Evolutionary conservation across 2,329 filamentous ascomycete genomes (phyloP).

Genomic region (Pyrenochaeta sp.): DNA sequence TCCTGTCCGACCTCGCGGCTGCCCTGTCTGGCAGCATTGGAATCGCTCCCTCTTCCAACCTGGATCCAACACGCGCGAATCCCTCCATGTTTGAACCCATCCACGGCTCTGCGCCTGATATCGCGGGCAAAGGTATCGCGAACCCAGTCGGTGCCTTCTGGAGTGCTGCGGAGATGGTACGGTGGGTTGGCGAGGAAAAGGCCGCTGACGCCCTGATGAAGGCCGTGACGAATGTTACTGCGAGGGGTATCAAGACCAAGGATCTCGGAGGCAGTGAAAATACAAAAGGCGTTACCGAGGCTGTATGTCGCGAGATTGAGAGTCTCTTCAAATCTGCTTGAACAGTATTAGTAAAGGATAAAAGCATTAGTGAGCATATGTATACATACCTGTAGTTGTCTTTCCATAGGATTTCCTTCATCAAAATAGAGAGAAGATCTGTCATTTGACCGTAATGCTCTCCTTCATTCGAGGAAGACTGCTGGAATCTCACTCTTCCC

Average conservation of each 20-base stretch:
- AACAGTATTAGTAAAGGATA: constrained; percentile 3
- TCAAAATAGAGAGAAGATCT: too few relatives aligned
- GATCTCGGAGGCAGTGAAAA: constrained; percentile 67
- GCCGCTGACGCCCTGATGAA: constrained; percentile 67
- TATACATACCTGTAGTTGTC: constrained; percentile 13
- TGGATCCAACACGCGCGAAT: constrained; percentile 67
- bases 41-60: constrained; percentile 72
- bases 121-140: constrained; percentile 68
- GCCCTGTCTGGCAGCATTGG: constrained; percentile 73
- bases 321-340: constrained; percentile 43
- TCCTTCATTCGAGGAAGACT: constrained; percentile 31
- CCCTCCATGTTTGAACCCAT: constrained; percentile 72
- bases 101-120: constrained; percentile 71
- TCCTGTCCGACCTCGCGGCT: constrained; percentile 72
- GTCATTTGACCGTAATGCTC: too few relatives aligned
- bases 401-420: not conserved
- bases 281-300: constrained; percentile 67
- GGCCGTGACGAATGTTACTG: constrained; percentile 68
- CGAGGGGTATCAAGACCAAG: constrained; percentile 62
- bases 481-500: constrained; percentile 34
- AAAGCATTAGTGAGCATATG: not conserved
- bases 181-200: constrained; percentile 67
- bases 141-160: constrained; percentile 74
- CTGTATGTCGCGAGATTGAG: constrained; percentile 63
- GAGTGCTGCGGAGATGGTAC: constrained; percentile 74